Evolutionary conservation across 2,329 filamentous ascomycete genomes (phyloP), one percentile per base, ranked within the genome.

Genomic region (Diaporthe humulicola): DNA sequence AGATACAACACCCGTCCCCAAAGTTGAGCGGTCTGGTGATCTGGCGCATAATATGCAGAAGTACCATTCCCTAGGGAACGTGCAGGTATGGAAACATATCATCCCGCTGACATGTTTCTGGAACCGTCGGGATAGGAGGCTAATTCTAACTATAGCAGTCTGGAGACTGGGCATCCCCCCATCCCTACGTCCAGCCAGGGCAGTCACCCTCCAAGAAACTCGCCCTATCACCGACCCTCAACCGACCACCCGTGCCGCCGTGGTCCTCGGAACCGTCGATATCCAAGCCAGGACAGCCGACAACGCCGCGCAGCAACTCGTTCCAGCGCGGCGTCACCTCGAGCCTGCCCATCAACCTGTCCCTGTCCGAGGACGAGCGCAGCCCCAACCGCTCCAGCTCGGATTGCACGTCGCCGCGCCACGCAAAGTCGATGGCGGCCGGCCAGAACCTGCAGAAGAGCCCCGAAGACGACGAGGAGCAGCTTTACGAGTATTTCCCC

Each of bases 401-500:
- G 3, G 88, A 90, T 74, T 79, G 77, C 17, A 73, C 66, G 76
- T 60, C 79, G 36, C 89, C 89, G 2, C 85, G 85, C 60, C 83
- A 85, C n/a, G 77, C 82, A n/a, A 88, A 87, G 77, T 75, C 77
- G 76, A 78, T 82, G 74, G 77, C 82, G 75, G 77, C 81, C 8
- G 79, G 80, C 14, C 83, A 84, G 30, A 83, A 83, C 70, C 78
- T 80, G 60, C 88, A 87, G 78, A 89, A 90, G 81, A 92, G 93
- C 81, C 88, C 94, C 45, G 85, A 92, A 77, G 95, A 98, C 79
- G 93, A 93, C 78, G 93, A 93, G 0, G 96, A 98, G 83, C 86
- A 96, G 77, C 86, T 98, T 25, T 98, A 98, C 81, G 96, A 98
- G 84, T 98, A 98, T 81, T 98, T 98, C 77, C 96, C 96, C 0